phyloP scores from a whole-genome alignment of 768 basidiomycete species.

The Amyloporia xantha region DNA sequence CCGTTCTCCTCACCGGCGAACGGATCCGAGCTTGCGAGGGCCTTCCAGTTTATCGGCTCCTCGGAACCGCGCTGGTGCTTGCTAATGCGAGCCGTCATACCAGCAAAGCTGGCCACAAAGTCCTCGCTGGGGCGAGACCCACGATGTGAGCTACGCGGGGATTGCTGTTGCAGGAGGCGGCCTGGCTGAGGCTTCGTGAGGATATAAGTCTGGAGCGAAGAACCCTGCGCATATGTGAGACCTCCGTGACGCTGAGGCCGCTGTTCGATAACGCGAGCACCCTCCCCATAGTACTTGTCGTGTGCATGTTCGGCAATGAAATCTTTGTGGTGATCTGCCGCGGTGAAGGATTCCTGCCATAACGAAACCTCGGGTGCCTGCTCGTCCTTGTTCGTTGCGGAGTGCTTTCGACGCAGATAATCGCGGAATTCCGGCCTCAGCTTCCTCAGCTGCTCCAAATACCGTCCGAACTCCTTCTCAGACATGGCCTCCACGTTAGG shows the following conservation, averaged over 20 bases:
- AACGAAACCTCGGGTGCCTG: constrained; percentile 6
- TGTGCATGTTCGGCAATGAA: constrained; percentile 35
- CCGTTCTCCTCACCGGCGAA: constrained; percentile 16
- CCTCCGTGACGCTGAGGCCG: constrained; percentile 61
- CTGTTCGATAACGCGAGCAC: constrained; percentile 44
- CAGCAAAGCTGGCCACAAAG: constrained; percentile 38
- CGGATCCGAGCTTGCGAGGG: constrained; percentile 23
- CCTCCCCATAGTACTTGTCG: constrained; percentile 16
- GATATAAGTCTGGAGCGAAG: constrained; percentile 47
- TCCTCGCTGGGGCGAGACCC: background rate
- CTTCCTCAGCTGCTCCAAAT: constrained; percentile 51
- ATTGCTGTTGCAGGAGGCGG: constrained; percentile 30
- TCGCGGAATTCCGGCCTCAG: constrained; percentile 50
- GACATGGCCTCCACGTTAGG: constrained; percentile 60
- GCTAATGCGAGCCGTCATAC: constrained; percentile 29
- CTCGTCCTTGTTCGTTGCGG: constrained; percentile 3
- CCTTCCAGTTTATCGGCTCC: constrained; percentile 23
- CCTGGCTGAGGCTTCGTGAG: constrained; percentile 50
- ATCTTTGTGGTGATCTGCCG: constrained; percentile 12
- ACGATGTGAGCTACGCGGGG: background rate
- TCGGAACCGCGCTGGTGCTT: constrained; percentile 8
- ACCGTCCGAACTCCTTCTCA: constrained; percentile 46
- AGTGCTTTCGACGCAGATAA: constrained; percentile 30
- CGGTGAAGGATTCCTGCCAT: constrained; percentile 5
- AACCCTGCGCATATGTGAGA: constrained; percentile 50